Base-by-base conservation (phyloP, 2,329 filamentous ascomycete genomes). In the Alternaria angustiovoidea region DNA sequence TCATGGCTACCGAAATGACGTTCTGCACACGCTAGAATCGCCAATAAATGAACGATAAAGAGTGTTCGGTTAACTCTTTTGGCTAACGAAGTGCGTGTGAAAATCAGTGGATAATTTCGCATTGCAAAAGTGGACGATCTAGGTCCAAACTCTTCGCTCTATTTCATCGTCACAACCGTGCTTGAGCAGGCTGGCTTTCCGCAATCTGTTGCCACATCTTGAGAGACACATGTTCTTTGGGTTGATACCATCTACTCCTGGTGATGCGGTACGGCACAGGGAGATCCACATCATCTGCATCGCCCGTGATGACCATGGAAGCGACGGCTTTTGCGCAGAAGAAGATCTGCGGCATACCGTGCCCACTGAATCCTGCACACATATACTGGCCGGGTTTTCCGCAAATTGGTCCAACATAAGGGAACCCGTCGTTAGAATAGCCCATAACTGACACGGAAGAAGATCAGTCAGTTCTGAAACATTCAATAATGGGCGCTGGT, bases 301-400 rank as follows among this genome's bases (percentile, higher is more conserved):
- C 53, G 2, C 61, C 52, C 20, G 53, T 57, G 34, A 63, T 43
- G 14, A 57, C 47, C 62, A 65, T 65, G 12, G 49, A 52, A 24
- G 78, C 78, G 4, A 84, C 14, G 0, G 75, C 81, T 63, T 81
- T 79, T 6, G 75, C 77, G 0, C 78, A 71, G 0, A 83, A 39
- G n/a, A 64, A 66, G 2, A 66, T 57, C 28, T 63, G 55, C 12
- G 66, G 63, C 67, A 69, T 69, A 16, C 67, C 67, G 41, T 68
- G 65, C 8, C 67, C 67, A 6, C 53, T 67, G 53, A 67, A 69
- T 1, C 67, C 67, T 7, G 63, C 67, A n/a, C 61, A 59, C 7
- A 69, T 57, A 51, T 63, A 69, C 32, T 64, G 59, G 18, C 61
- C 61, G 3, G 49, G 30, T 26, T 48, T 59, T 3, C 43, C 62